Evolutionary conservation across 2,329 filamentous ascomycete genomes (phyloP), one percentile per base, ranked within the genome.

Genomic region (Fonsecaea monophora): DNA sequence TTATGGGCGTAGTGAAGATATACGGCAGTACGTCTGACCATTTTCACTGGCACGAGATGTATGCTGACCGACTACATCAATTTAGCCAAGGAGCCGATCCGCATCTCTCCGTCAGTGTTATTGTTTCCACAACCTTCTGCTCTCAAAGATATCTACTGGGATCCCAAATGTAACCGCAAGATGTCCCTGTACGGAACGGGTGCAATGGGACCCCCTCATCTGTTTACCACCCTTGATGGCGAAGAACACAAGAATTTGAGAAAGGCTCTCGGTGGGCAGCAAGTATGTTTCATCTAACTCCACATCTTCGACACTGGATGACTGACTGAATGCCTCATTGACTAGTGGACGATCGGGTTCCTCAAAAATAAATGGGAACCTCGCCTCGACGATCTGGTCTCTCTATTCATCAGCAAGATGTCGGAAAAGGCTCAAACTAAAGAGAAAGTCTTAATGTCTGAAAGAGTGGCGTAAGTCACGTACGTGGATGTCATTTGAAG

Each of bases 301-400:
- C 9, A 3, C 21, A 4, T 21, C 7, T 32, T 15, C 5, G 18
- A 8, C 35, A 58, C 13, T 30, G 35, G 45, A 15, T 30, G 18
- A 18, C 30, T 55, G 8, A 38, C 21, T 15, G n/a, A 10, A 18
- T 42, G 5, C 6, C 25, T 25, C 12, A 4, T 25, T 12, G 35
- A 21, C n/a, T n/a, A 58, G 55, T 58, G 55, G 55, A 37, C 55
- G 35, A 58, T 58, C 12, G 55, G 55, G 32, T 58, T 37, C 21
- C 37, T 58, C 9, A 58, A 58, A n/a, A 58, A 58, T 7, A 58
- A 58, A n/a, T 58, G 55, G 55, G 55, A 58, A 12, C 55, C 37
- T 30, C 55, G 55, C 34, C 42, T 58, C 12, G 55, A 58, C 37
- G 55, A 58, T 8, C 15, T 37, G 37, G 55, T 58, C 55, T 18